Evolutionary conservation across 2,329 filamentous ascomycete genomes (phyloP), one percentile per base, ranked within the genome.

Genomic region (Penicillium italicum): DNA sequence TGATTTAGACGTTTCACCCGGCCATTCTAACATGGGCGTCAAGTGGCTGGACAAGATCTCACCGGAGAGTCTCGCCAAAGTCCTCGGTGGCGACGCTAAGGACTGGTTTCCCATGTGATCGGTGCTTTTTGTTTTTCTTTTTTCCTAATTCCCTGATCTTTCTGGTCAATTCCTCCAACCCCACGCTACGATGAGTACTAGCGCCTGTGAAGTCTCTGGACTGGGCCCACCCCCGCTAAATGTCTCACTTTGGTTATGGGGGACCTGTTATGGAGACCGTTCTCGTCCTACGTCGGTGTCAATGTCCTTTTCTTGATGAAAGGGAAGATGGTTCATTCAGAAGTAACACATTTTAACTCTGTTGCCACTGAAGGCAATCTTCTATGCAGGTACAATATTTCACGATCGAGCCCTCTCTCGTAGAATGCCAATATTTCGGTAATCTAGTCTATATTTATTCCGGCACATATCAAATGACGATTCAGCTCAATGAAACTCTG

Each of bases 311-410:
- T 18, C 18, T 28, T 8, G 8, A 1, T n/a, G 6, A n/a, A 38
- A 14, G 9, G 14, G 3, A 33, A 36, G n/a, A 9, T 12, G 14
- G 7, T n/a, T 26, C 1, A 24, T 11, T n/a, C 3, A 16, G 46
- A 20, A 20, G 18, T 31, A 16, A 10, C n/a, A 22, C 22, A 22
- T 18, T 5, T 30, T 11, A 12, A 18, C 14, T 24, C 18, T 31
- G 1, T 50, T 30, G 20, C 30, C 22, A 40, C 3, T 22, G 16
- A n/a, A 24, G 11, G 18, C 14, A 10, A 34, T 37, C 14, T 18
- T 11, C 14, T 41, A 56, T 47, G 53, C 53, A 56, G 53, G 53
- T 56, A 56, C 49, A n/a, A 38, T 16, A 9, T 30, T 12, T 8
- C 42, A 42, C 12, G 44, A 53, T 22, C 36, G 43, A 41, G 11